Evolutionary conservation across 495 filamentous ascomycete species (phyloP).

Genomic region (Chaetomidium leptoderma): DNA sequence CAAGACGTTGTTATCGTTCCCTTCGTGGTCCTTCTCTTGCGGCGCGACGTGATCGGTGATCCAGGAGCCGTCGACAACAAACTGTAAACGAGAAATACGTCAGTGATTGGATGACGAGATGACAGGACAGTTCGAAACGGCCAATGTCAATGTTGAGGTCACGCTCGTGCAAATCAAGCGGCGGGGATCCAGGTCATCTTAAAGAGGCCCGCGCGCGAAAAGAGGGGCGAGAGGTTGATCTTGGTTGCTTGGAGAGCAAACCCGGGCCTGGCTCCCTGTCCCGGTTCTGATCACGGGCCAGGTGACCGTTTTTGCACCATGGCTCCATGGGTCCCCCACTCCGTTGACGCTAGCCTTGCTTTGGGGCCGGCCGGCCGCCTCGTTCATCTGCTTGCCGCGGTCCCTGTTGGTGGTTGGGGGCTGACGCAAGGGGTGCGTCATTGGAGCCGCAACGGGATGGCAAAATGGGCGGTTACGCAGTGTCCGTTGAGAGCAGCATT

Average conservation of each 20-base stretch:
- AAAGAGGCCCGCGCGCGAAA: conserved; percentile 8
- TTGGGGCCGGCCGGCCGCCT: conserved; percentile 4
- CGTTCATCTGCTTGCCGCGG: conserved; percentile 6
- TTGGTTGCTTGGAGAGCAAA: too few species aligned
- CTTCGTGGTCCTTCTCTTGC: conserved; percentile 68
- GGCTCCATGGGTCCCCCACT: conserved; percentile 7
- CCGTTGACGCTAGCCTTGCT: conserved; percentile 13
- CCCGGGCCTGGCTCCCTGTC: conserved; percentile 9
- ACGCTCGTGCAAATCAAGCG: conserved; percentile 2
- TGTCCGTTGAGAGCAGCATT: background rate
- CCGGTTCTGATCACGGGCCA: conserved; percentile 13
- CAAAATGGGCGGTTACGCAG: background rate
- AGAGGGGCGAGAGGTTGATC: conserved; percentile 13
- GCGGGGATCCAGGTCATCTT: conserved; percentile 18
- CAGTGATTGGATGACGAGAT: conserved; percentile 11
- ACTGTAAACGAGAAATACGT: conserved; percentile 48
- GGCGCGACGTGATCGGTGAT: conserved; percentile 70
- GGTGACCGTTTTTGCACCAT: conserved; percentile 14
- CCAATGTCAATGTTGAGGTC: conserved; percentile 5
- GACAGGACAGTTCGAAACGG: background rate
- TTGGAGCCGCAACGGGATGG: background rate
- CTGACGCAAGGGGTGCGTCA: conserved; percentile 8
- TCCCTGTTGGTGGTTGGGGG: background rate
- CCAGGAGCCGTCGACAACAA: conserved; percentile 90
- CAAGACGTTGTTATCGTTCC: conserved; percentile 88